Evolutionary conservation across 1,284 basidiomycete species (phyloP), one percentile per base, ranked within the genome.

Genomic region (Blastosporella zonata): DNA sequence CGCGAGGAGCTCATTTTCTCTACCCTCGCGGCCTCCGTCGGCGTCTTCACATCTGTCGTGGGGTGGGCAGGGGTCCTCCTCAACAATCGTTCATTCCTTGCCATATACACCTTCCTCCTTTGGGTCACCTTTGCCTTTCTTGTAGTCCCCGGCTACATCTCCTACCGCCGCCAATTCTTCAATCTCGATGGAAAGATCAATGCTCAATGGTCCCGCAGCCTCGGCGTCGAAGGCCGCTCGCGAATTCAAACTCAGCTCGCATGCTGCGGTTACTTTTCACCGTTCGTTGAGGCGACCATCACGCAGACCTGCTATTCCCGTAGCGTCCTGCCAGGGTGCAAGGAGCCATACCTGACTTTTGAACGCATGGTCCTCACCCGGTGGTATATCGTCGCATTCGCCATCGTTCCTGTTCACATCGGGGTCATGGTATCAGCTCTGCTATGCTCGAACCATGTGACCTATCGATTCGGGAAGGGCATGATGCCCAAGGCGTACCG

Each of bases 131-230:
- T 88, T 62, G 75, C 69, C 25, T 70, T 86, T 57, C 70, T 87
- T 57, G 72, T 84, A 51, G 67, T 77, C 0, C 85, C 84, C 0
- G 85, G 85, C 0, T 89, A 89, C 67, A 64, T 87, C 47, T 78
- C 82, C 31, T 89, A 86, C 73, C 81, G 81, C 60, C 71, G 73
- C 12, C 71, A 72, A 47, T 71, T 74, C 1, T 85, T 87, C 72
- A 87, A 87, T 60, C 74, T 89, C 43, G 82, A 86, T 59, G 85
- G 82, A 45, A 87, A 87, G 63, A 65, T 87, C 60, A 87, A 87
- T 64, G 66, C 72, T n/a, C 78, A 85, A 61, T 89, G 85, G 85
- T 81, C 78, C 23, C 70, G 78, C 23, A 55, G 63, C 10, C 69
- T 87, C 18, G 79, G 78, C 6, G 62, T 73, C 1, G 57, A 62